These are phyloP conservation scores for Pichia nanzhaoensis DNA, from an alignment of 805 yeast genomes.

Conservation along the genomic window DNA sequence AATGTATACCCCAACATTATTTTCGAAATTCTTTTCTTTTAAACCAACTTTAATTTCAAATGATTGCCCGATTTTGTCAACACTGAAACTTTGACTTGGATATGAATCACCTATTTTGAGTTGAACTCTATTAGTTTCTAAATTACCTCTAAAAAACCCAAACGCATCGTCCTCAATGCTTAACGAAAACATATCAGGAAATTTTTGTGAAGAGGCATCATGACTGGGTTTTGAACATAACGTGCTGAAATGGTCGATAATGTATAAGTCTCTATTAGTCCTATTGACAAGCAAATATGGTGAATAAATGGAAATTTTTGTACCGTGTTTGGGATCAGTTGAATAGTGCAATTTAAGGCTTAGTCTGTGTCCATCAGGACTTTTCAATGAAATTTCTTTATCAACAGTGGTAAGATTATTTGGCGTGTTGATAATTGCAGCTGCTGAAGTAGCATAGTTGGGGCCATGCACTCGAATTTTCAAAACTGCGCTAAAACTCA, in stretches of 20 bases:
- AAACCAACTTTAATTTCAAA: constrained; percentile 45
- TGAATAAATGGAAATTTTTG: constrained; percentile 63
- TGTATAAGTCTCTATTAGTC: constrained; percentile 58
- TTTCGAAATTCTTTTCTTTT: constrained; percentile 48
- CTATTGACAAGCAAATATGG: constrained; percentile 82
- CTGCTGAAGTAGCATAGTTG: constrained; percentile 60
- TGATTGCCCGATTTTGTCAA: constrained; percentile 86
- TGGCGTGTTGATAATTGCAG: constrained; percentile 66
- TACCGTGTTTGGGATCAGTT: constrained; percentile 45
- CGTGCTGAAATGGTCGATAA: constrained; percentile 51
- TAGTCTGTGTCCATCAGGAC: constrained; percentile 62
- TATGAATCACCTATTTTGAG: constrained; percentile 61
- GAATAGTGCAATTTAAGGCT: constrained; percentile 60
- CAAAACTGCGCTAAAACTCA: constrained; percentile 50
- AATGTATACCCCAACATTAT: constrained; percentile 67
- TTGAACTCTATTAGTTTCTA: constrained; percentile 56
- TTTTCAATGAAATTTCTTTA: constrained; percentile 40
- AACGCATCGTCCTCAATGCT: constrained; percentile 40
- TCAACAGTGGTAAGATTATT: constrained; percentile 19
- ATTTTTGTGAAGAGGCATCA: not conserved
- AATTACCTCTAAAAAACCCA: constrained; percentile 24
- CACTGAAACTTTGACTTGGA: constrained; percentile 68
- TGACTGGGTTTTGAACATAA: constrained; percentile 33
- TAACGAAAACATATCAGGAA: constrained; percentile 83
- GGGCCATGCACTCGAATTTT: constrained; percentile 58